phyloP scores from a whole-genome alignment of 441 rosid genomes.

The Jatropha multifida region DNA sequence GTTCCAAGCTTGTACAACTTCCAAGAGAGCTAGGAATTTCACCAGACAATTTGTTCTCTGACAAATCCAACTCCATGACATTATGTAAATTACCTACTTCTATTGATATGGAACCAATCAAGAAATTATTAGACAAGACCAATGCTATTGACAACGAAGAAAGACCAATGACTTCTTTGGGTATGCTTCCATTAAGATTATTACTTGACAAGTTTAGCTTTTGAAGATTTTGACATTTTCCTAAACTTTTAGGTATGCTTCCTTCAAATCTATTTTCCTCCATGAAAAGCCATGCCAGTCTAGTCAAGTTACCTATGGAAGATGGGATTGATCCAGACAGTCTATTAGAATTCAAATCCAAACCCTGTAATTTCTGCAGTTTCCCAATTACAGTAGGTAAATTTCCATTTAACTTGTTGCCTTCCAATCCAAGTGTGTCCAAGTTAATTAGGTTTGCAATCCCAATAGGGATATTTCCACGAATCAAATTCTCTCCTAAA shows the following conservation, averaged over 20 bases:
- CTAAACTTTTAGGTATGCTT: slow-evolving; percentile 45
- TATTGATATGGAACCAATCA: slow-evolving; percentile 32
- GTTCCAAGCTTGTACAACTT: slow-evolving; percentile 31
- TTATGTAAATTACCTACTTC: slow-evolving; percentile 34
- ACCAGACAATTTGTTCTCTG: slow-evolving; percentile 38
- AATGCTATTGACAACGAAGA: slow-evolving; percentile 37
- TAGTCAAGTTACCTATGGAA: slow-evolving; percentile 43
- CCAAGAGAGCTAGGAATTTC: slow-evolving; percentile 40
- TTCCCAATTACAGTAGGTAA: slow-evolving; percentile 38
- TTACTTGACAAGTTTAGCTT: slow-evolving; percentile 32
- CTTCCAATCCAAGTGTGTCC: slow-evolving; percentile 27
- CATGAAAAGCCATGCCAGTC: slow-evolving; percentile 35
- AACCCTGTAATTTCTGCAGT: slow-evolving; percentile 34
- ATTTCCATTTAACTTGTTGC: slow-evolving; percentile 26
- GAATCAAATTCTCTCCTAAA: slow-evolving; percentile 35
- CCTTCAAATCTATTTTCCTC: slow-evolving; percentile 38
- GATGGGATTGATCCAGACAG: slow-evolving; percentile 43
- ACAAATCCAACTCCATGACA: slow-evolving; percentile 36
- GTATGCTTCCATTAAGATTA: slow-evolving; percentile 28
- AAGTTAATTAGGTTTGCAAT: slow-evolving; percentile 39
- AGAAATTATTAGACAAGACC: slow-evolving; percentile 37
- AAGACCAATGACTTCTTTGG: slow-evolving; percentile 28
- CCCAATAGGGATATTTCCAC: slow-evolving; percentile 34
- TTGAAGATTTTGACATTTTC: slow-evolving; percentile 32
- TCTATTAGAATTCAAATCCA: slow-evolving; percentile 30